Percentiles rank a stretch among this genome's conserved stretches.
These are phyloP conservation scores for Kwoniella mangroviensis DNA, from an alignment of 768 basidiomycete genomes.

Conservation along the genomic window DNA sequence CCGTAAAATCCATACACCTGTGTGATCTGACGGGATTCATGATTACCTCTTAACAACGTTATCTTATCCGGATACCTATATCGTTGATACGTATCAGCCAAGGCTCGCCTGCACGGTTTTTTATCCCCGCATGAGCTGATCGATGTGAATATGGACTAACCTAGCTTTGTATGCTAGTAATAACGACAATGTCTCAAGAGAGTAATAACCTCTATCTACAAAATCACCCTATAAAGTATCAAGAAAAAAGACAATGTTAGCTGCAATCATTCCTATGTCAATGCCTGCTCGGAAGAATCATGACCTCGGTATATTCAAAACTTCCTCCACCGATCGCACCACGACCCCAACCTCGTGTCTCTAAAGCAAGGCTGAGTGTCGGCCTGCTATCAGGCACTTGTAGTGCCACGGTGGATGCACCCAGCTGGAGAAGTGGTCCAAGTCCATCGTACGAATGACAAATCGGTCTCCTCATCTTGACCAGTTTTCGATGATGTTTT, in stretches of 20 bases:
- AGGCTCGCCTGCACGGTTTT: too few relatives aligned
- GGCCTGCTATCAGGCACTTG: background rate
- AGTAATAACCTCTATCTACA: conserved; percentile 98
- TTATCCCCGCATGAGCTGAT: background rate
- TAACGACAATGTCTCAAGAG: conserved; percentile 94
- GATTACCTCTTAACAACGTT: conserved; percentile 96
- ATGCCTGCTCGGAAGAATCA: too few relatives aligned
- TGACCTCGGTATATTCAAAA: too few relatives aligned
- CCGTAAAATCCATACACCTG: conserved; percentile 99
- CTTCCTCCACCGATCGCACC: too few relatives aligned
- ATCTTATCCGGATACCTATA: conserved; percentile 95
- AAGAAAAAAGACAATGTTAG: background rate
- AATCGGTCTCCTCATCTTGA: background rate
- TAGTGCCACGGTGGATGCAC: background rate
- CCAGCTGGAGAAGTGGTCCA: background rate
- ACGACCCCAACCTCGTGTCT: background rate
- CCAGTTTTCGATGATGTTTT: too few relatives aligned
- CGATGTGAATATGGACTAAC: conserved; percentile 24
- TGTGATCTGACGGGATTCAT: conserved; percentile 98
- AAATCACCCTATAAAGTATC: conserved; percentile 73
- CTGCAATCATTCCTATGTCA: too few relatives aligned
- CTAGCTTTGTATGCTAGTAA: conserved; percentile 85
- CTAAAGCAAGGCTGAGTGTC: background rate
- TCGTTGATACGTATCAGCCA: background rate
- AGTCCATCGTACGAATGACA: background rate